A percentile compares a stretch with the other conserved stretches of the same genome.
Evolutionary conservation across 108 stramenopile genomes (phyloP).

Genomic region (Fragilariopsis cylindrus): DNA sequence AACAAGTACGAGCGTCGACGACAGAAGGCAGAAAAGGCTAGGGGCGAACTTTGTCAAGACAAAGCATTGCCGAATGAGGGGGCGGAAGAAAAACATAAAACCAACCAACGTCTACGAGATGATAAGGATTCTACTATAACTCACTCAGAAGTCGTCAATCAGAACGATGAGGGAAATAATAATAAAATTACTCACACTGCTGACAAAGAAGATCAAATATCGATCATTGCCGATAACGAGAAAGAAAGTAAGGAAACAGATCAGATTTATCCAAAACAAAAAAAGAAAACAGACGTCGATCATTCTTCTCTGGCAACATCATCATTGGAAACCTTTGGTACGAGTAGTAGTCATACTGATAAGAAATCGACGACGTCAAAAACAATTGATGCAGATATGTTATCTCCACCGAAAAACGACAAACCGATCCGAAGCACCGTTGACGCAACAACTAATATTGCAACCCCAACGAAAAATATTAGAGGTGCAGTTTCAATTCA

Average conservation of each 20-base stretch:
- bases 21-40: slow-evolving; percentile 23
- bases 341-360: too few relatives aligned
- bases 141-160: background rate
- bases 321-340: background rate
- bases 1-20: slow-evolving; percentile 74
- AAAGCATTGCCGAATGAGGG: background rate
- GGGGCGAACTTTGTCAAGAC: slow-evolving; percentile 4
- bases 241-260: background rate
- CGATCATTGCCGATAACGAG: background rate
- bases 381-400: background rate
- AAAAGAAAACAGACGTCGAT: background rate
- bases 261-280: background rate
- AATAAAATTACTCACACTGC: background rate
- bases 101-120: background rate
- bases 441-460: background rate
- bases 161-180: background rate
- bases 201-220: background rate
- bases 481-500: background rate
- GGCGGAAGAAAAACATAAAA: background rate
- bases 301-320: background rate
- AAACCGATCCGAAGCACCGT: background rate
- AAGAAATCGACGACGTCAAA: background rate
- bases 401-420: background rate
- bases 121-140: background rate
- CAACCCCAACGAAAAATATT: background rate